Evolutionary conservation across 2,329 filamentous ascomycete species (phyloP).

Genomic region (Thelonectria blattea): DNA sequence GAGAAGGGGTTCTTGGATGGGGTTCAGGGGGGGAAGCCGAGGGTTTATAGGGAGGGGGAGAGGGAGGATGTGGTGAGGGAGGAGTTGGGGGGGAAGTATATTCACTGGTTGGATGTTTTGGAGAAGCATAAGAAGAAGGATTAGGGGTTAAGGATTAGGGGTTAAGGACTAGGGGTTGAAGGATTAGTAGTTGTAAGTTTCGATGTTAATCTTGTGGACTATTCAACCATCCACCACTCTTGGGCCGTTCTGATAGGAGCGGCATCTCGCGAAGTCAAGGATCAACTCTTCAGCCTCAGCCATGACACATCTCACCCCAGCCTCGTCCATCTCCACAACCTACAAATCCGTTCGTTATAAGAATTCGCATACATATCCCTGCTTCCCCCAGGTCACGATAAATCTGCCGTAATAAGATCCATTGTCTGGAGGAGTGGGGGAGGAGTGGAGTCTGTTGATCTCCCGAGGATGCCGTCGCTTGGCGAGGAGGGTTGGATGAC

Average conservation of each 20-base stretch:
- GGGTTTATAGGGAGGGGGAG: neutral
- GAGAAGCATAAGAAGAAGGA: neutral
- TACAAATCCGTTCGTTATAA: neutral
- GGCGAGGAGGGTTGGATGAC: no score
- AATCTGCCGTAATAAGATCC: neutral
- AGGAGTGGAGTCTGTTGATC: slow-evolving; percentile 13
- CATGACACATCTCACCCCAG: neutral
- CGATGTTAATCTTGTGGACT: no score
- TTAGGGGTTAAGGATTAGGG: no score
- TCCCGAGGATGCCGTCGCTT: slow-evolving; percentile 3
- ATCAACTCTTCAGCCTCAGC: neutral
- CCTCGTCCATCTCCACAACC: neutral
- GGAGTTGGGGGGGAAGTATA: neutral
- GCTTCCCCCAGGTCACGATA: neutral
- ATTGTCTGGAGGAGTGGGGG: neutral
- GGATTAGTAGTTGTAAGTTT: no score
- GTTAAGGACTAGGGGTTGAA: no score
- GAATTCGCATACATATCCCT: neutral
- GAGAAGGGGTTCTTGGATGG: neutral
- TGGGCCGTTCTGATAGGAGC: no score
- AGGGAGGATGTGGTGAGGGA: neutral
- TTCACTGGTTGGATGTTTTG: neutral
- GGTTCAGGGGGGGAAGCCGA: neutral
- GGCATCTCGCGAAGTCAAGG: no score
- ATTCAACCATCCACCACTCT: no score